Conservation (phyloP, 2,329 filamentous ascomycete genomes). For the Beauveria brongniartii region DNA sequence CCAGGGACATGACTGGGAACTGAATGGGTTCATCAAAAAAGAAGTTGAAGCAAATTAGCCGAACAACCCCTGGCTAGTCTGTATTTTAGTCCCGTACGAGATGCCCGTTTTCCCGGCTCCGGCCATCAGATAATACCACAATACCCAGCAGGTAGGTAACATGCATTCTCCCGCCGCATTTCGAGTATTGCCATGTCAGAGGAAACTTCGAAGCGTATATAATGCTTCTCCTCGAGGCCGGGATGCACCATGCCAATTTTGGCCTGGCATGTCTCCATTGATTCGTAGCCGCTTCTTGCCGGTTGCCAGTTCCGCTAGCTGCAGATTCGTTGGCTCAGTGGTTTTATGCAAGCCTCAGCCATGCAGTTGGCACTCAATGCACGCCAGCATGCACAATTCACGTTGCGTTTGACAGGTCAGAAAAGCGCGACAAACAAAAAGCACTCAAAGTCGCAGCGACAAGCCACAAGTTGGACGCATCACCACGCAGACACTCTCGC, state of each 20-base stretch:
- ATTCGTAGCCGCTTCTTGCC: not conserved
- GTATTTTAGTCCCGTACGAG: not conserved
- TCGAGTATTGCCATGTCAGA: too few species aligned
- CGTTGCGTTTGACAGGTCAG: not conserved
- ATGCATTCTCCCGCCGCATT: too few species aligned
- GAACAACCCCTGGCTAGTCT: not conserved
- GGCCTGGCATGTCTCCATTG: slow-evolving; percentile 4
- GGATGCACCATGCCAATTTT: slow-evolving; percentile 1
- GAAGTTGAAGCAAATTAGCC: not conserved
- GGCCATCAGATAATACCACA: not conserved
- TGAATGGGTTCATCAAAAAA: not conserved
- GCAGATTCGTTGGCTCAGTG: not conserved
- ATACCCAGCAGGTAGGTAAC: not conserved
- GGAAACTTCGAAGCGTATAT: not conserved
- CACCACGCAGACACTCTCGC: not conserved
- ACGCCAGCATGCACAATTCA: slow-evolving; percentile 1
- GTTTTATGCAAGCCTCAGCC: slow-evolving; percentile 1
- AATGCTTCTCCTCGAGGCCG: not conserved
- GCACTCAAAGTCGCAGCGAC: not conserved
- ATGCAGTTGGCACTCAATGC: not conserved
- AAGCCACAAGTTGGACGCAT: not conserved
- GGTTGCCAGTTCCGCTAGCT: not conserved
- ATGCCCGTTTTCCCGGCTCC: not conserved
- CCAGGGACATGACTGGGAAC: not conserved
- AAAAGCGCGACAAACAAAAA: slow-evolving; percentile 2